A percentile compares a stretch with the other conserved stretches of the same genome.
Conservation (phyloP, 768 basidiomycete genomes). For the Boletus vinaceobasis region DNA sequence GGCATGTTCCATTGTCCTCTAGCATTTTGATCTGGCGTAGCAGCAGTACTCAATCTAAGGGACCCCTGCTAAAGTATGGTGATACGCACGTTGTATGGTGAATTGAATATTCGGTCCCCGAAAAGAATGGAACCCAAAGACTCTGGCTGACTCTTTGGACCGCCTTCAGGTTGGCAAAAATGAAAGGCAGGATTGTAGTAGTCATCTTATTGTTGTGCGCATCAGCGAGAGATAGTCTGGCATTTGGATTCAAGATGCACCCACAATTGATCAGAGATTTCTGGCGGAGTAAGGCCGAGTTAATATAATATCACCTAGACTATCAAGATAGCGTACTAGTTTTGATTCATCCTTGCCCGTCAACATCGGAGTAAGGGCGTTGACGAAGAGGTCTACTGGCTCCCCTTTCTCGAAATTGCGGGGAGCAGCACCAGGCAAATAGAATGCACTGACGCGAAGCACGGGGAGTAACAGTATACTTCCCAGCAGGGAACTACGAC, state of each 20-base stretch:
- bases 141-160: slow-evolving; percentile 73
- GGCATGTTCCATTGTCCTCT: slow-evolving; percentile 70
- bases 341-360: slow-evolving; percentile 65
- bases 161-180: slow-evolving; percentile 80
- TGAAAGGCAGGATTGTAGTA: slow-evolving; percentile 86
- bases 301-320: slow-evolving; percentile 1
- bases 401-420: slow-evolving; percentile 75
- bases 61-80: background rate
- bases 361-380: slow-evolving; percentile 85
- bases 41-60: slow-evolving; percentile 6
- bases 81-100: slow-evolving; percentile 76
- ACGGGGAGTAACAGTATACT: slow-evolving; percentile 18
- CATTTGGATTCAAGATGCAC: background rate
- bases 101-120: slow-evolving; percentile 91
- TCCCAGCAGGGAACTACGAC: slow-evolving; percentile 11
- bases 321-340: slow-evolving; percentile 48
- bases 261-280: slow-evolving; percentile 90
- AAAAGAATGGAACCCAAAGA: slow-evolving; percentile 93
- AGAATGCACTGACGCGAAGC: slow-evolving; percentile 59
- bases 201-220: slow-evolving; percentile 56
- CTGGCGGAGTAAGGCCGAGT: slow-evolving; percentile 35
- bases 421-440: slow-evolving; percentile 89
- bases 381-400: slow-evolving; percentile 75
- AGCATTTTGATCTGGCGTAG: slow-evolving; percentile 74
- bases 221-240: slow-evolving; percentile 2